A percentile compares a stretch with the other conserved stretches of the same genome.
These are phyloP conservation scores for Alternaria dauci DNA, from an alignment of 2,329 filamentous ascomycete genomes.

Conservation along the genomic window DNA sequence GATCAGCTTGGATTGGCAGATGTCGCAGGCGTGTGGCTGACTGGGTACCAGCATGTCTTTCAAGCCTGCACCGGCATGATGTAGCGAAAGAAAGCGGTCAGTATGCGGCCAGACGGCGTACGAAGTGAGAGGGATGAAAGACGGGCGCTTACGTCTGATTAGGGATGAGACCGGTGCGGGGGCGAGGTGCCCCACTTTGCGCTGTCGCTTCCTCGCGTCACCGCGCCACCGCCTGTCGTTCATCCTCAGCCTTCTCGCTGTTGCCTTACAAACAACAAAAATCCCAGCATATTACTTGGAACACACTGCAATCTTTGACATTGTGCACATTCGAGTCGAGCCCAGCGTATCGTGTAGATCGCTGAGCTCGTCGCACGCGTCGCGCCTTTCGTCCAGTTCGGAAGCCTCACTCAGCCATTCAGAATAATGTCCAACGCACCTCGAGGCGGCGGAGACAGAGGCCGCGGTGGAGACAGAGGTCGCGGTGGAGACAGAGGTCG, in stretches of 20 bases:
- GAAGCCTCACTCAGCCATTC: conserved; percentile 15
- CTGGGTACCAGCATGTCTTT: not conserved
- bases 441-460: conserved; percentile 14
- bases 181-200: conserved; percentile 11
- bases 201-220: not conserved
- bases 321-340: too few species aligned
- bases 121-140: not conserved
- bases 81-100: not conserved
- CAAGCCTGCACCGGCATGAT: not conserved
- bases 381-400: conserved; percentile 2
- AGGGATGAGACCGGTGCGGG: not conserved
- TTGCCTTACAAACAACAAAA: not conserved
- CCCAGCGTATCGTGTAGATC: not conserved
- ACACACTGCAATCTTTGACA: not conserved
- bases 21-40: not conserved
- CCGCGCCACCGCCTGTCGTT: not conserved
- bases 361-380: not conserved
- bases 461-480: not conserved
- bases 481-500: conserved; percentile 16
- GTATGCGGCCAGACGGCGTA: not conserved
- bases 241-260: conserved; percentile 3
- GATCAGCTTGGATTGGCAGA: not conserved
- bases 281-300: not conserved
- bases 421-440: conserved; percentile 10
- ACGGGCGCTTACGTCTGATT: not conserved